A percentile compares a stretch with the other conserved stretches of the same genome.
These are phyloP conservation scores for Huntiella moniliformis DNA, from an alignment of 2,329 filamentous ascomycete genomes.

Conservation along the genomic window DNA sequence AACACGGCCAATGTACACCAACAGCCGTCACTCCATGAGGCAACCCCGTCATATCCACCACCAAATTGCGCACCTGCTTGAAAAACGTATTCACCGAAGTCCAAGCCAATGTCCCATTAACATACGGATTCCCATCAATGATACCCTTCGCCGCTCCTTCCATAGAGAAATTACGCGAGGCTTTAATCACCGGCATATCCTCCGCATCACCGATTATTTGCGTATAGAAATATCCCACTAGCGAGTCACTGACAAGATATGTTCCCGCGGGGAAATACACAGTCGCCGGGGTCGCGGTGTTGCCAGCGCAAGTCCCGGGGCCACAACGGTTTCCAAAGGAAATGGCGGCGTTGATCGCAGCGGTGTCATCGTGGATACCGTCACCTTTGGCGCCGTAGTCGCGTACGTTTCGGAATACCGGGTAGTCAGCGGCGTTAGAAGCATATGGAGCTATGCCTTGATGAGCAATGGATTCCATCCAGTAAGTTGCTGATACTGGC, in stretches of 20 bases:
- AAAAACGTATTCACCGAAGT: slow-evolving; percentile 40
- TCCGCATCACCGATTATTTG: slow-evolving; percentile 56
- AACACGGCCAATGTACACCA: slow-evolving; percentile 50
- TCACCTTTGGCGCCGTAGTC: slow-evolving; percentile 24
- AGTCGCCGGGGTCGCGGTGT: slow-evolving; percentile 20
- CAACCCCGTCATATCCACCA: slow-evolving; percentile 35
- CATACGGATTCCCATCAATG: slow-evolving; percentile 30
- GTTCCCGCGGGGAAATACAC: slow-evolving; percentile 30
- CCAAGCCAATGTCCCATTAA: slow-evolving; percentile 25
- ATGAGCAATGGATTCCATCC: slow-evolving; percentile 28
- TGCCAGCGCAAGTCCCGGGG: slow-evolving; percentile 15
- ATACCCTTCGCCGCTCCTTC: slow-evolving; percentile 19
- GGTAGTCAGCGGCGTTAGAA: slow-evolving; percentile 20
- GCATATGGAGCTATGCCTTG: slow-evolving; percentile 30
- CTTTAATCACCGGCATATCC: slow-evolving; percentile 35
- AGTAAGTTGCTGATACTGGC: slow-evolving; percentile 16
- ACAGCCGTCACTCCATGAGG: slow-evolving; percentile 25
- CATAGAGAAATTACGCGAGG: slow-evolving; percentile 27
- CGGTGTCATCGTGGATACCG: slow-evolving; percentile 20
- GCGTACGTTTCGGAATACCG: slow-evolving; percentile 30
- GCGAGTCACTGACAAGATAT: slow-evolving; percentile 51
- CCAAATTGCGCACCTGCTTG: slow-evolving; percentile 37
- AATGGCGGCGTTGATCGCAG: slow-evolving; percentile 20
- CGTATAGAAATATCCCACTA: slow-evolving; percentile 63
- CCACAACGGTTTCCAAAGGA: slow-evolving; percentile 24